Evolutionary conservation across 305 asterid genomes (phyloP), one percentile per base, ranked within the genome.

Genomic region (Fraxinus sp.): DNA sequence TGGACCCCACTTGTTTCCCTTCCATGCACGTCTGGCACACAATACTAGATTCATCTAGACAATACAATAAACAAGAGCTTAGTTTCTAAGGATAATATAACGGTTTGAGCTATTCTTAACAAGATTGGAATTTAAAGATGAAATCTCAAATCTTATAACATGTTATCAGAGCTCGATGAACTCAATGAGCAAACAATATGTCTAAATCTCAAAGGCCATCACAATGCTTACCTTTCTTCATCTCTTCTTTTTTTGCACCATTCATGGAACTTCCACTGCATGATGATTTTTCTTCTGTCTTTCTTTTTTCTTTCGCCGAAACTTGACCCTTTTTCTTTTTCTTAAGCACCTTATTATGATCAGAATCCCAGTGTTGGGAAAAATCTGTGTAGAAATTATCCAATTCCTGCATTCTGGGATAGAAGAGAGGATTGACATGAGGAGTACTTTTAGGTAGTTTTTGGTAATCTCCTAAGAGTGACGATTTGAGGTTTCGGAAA

Each of bases 371-470:
- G 35, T 83, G 87, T 46, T 85, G 85, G 0, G 93, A 75, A 77
- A 89, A 89, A 76, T 81, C 85, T 62, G 84, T 78, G 82, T 85
- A 89, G 82, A 80, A 86, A 57, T 86, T 89, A 57, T 87, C 92
- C 88, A 87, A 52, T 62, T 87, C 90, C 32, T 82, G 92, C 82
- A 82, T 78, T 83, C 84, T 89, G 55, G 85, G 84, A 76, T 85
- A n/a, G 52, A 73, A 81, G 79, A 75, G 81, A 82, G 92, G 89
- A 33, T 85, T 85, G 74, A 77, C 35, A 57, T 74, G 83, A 32
- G 85, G 87, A 77, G 82, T 76, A 35, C 39, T 35, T 78, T 85
- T 81, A 70, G 91, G 90, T 52, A 87, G 88, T 82, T 90, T 91
- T 73, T 62, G 84, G 75, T 87, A 88, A 52, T 91, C 86, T 79